These are phyloP conservation scores for Metschnikowia gelsemii DNA, from an alignment of 805 yeast species.

Conservation along the genomic window DNA sequence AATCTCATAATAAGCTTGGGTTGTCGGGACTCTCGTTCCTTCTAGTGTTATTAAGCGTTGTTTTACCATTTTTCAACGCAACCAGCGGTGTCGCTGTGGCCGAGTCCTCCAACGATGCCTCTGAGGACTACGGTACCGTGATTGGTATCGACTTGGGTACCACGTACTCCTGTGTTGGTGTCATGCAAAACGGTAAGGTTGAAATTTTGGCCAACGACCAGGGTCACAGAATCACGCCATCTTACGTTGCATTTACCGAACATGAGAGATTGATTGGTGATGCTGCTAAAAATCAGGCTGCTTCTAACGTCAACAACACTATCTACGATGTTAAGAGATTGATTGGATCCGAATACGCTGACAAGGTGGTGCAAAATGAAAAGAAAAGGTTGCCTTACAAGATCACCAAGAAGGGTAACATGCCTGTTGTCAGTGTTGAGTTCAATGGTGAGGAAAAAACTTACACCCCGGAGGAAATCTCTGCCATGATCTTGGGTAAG, in stretches of 20 bases:
- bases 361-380: conserved; percentile 46
- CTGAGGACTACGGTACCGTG: conserved; percentile 51
- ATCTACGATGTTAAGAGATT: conserved; percentile 90
- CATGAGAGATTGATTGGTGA: conserved; percentile 93
- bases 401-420: conserved; percentile 68
- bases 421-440: conserved; percentile 80
- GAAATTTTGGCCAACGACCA: conserved; percentile 97
- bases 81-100: conserved; percentile 21
- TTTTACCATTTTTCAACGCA: conserved; percentile 37
- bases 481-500: conserved; percentile 87
- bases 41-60: conserved; percentile 35
- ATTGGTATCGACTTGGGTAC: conserved; percentile 98
- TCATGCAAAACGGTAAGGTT: conserved; percentile 86
- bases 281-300: conserved; percentile 97
- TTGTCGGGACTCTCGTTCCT: conserved; percentile 30
- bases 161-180: conserved; percentile 95
- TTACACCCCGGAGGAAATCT: conserved; percentile 92
- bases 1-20: conserved; percentile 21
- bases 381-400: conserved; percentile 87
- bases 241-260: conserved; percentile 92
- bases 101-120: conserved; percentile 32
- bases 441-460: conserved; percentile 81
- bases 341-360: conserved; percentile 71
- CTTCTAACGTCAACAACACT: conserved; percentile 88
- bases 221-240: conserved; percentile 98